Percentiles rank a stretch among this genome's conserved stretches.
Conservation (phyloP, 2,329 filamentous ascomycete genomes). For the Orbilia oligospora region DNA sequence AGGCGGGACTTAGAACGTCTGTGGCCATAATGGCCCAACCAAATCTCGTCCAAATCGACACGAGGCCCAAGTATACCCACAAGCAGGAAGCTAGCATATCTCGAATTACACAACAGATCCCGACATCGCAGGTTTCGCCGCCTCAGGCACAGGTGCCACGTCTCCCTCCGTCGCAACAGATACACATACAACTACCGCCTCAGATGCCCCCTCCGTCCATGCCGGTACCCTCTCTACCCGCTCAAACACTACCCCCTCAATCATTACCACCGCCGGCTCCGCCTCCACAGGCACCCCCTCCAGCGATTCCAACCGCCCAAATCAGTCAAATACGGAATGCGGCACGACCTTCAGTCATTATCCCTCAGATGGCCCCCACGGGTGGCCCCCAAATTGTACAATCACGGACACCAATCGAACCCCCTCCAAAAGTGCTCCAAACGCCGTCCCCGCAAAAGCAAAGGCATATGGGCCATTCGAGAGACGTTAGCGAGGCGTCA, state of each 20-base stretch:
- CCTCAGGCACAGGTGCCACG: constrained; percentile 30
- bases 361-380: constrained; percentile 33
- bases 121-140: constrained; percentile 26
- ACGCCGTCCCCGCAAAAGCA: constrained; percentile 58
- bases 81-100: constrained; percentile 44
- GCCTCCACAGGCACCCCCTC: constrained; percentile 49
- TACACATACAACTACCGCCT: constrained; percentile 37
- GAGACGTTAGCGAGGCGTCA: constrained; percentile 77
- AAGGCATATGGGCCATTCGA: constrained; percentile 62
- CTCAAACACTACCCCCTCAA: constrained; percentile 29
- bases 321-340: constrained; percentile 42
- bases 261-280: constrained; percentile 34
- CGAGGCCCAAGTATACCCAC: constrained; percentile 48
- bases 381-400: constrained; percentile 27
- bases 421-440: constrained; percentile 44
- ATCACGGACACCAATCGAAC: constrained; percentile 37
- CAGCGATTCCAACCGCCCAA: constrained; percentile 47
- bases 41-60: constrained; percentile 47
- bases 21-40: constrained; percentile 56
- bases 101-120: constrained; percentile 29
- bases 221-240: constrained; percentile 31
- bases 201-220: constrained; percentile 56
- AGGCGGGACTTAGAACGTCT: constrained; percentile 48
- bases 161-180: constrained; percentile 33
- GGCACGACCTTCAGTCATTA: constrained; percentile 40